Evolutionary conservation across 257 asterid species (phyloP).

Genomic region (Capsicum pubescens): DNA sequence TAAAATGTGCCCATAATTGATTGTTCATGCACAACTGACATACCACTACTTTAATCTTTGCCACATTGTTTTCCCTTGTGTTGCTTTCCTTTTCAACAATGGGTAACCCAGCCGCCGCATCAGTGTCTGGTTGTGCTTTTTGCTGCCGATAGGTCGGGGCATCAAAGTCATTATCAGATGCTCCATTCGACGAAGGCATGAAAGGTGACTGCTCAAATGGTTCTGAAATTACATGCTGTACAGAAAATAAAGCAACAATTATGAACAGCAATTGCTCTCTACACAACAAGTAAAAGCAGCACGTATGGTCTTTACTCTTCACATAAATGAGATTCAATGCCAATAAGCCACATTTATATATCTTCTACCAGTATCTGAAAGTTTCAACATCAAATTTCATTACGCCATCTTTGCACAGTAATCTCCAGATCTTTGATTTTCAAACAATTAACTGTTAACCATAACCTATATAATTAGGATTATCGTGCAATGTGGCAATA

Average conservation of each 20-base stretch:
- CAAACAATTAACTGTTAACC: neutral
- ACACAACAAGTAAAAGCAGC: neutral
- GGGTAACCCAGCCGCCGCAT: constrained; percentile 54
- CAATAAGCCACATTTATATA: neutral
- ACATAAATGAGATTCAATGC: neutral
- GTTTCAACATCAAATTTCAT: constrained; percentile 10
- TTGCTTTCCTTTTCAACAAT: constrained; percentile 67
- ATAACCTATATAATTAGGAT: neutral
- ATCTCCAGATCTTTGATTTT: neutral
- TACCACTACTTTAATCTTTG: constrained; percentile 99
- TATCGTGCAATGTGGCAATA: neutral
- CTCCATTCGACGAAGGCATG: constrained; percentile 82
- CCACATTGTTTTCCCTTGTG: constrained; percentile 91
- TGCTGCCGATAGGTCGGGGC: constrained; percentile 57
- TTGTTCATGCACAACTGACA: constrained; percentile 33
- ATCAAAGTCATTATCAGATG: constrained; percentile 72
- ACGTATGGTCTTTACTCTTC: neutral
- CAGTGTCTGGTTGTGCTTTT: constrained; percentile 65
- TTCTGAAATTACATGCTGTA: constrained; percentile 90
- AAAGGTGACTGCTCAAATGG: constrained; percentile 97
- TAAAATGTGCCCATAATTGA: constrained; percentile 14
- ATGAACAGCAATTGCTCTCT: constrained; percentile 9
- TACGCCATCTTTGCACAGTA: neutral
- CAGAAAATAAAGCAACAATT: constrained; percentile 38
- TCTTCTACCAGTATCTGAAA: neutral